A percentile compares a stretch with the other conserved stretches of the same genome.
Evolutionary conservation across 352 stramenopile species (phyloP).

Genomic region (Phytophthora foliorum): DNA sequence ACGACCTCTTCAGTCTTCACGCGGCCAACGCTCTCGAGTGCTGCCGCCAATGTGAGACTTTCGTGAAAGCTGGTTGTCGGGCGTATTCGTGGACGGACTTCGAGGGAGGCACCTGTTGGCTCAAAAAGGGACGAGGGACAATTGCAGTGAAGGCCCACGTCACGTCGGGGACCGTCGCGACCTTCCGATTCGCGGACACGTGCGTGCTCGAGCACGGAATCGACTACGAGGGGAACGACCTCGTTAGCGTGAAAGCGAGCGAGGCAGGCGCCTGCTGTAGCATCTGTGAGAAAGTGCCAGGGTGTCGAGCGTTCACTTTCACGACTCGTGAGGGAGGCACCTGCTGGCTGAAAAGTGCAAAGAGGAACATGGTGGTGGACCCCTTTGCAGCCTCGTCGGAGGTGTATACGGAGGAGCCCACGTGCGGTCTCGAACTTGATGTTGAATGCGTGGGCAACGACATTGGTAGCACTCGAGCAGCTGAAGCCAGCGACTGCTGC

Average conservation of each 20-base stretch:
- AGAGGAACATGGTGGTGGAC: conserved; percentile 36
- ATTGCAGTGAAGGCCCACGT: conserved; percentile 30
- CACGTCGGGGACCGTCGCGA: conserved; percentile 33
- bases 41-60: conserved; percentile 43
- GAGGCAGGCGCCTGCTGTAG: conserved; percentile 30
- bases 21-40: conserved; percentile 23
- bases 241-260: conserved; percentile 15
- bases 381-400: conserved; percentile 13
- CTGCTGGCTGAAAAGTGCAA: conserved; percentile 48
- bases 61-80: conserved; percentile 44
- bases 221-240: conserved; percentile 39
- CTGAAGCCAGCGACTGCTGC: conserved; percentile 29
- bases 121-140: conserved; percentile 57
- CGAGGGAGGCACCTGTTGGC: conserved; percentile 61
- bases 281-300: conserved; percentile 29
- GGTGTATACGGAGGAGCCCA: conserved; percentile 25
- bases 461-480: conserved; percentile 28
- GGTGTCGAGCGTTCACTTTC: conserved; percentile 53
- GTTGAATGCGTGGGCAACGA: conserved; percentile 44
- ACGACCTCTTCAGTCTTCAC: conserved; percentile 37
- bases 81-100: conserved; percentile 60
- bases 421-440: conserved; percentile 38
- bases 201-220: conserved; percentile 37
- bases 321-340: conserved; percentile 31
- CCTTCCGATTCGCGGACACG: conserved; percentile 27